A percentile compares a stretch with the other conserved stretches of the same genome.
Evolutionary conservation across 768 basidiomycete species (phyloP).

Genomic region (Leccinellum rugosiceps): DNA sequence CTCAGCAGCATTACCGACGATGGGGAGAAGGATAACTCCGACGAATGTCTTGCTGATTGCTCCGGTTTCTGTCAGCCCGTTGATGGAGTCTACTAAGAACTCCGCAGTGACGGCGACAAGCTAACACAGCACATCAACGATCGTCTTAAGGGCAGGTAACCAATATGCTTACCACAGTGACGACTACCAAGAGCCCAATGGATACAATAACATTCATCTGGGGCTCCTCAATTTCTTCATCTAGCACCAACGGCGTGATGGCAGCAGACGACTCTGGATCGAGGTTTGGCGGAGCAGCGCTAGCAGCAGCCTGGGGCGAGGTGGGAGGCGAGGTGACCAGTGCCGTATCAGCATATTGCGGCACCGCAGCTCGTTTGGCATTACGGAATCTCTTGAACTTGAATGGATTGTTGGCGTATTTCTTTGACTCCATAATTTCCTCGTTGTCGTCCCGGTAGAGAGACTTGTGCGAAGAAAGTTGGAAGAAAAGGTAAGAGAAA

Average conservation of each 20-base stretch:
- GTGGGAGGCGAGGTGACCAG: constrained; percentile 6
- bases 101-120: constrained; percentile 57
- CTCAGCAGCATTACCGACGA: constrained; percentile 90
- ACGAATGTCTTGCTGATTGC: constrained; percentile 76
- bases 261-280: constrained; percentile 13
- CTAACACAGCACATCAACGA: constrained; percentile 27
- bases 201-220: constrained; percentile 56
- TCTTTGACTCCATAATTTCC: constrained; percentile 36
- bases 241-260: not conserved
- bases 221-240: constrained; percentile 40
- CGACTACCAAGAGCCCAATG: constrained; percentile 47
- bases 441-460: constrained; percentile 53
- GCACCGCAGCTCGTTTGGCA: constrained; percentile 2
- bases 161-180: constrained; percentile 55
- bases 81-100: constrained; percentile 76
- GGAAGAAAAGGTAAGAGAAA: constrained; percentile 70
- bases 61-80: constrained; percentile 58
- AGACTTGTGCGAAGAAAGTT: constrained; percentile 73
- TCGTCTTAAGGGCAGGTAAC: not conserved
- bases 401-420: constrained; percentile 43
- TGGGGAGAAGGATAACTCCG: constrained; percentile 84
- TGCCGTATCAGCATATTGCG: constrained; percentile 3
- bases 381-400: constrained; percentile 17
- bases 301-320: not conserved
- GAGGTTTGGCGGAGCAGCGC: not conserved